Evolutionary conservation across 2,329 filamentous ascomycete species (phyloP).

Genomic region (Colletotrichum sp.): DNA sequence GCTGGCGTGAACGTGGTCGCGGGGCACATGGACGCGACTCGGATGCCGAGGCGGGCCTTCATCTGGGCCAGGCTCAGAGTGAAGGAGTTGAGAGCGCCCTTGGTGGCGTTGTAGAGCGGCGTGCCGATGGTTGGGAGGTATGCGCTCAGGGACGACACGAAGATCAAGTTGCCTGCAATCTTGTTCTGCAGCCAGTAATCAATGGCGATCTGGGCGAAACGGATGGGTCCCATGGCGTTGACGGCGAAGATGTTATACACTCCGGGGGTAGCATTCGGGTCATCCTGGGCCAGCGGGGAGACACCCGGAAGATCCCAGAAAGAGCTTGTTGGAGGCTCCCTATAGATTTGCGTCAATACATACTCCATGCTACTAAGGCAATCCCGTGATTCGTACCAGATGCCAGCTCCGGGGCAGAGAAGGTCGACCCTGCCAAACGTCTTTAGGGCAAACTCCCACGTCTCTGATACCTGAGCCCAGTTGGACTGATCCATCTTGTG

Average conservation of each 20-base stretch:
- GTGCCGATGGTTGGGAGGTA: conserved; percentile 32
- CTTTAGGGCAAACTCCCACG: conserved; percentile 23
- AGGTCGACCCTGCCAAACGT: conserved; percentile 21
- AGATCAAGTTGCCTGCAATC: conserved; percentile 40
- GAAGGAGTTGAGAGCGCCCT: conserved; percentile 25
- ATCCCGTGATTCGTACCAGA: conserved; percentile 12
- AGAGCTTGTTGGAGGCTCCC: conserved; percentile 26
- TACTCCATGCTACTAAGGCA: rapidly evolving
- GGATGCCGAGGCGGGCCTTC: conserved; percentile 18
- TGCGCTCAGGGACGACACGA: conserved; percentile 28
- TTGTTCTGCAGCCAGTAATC: conserved; percentile 31
- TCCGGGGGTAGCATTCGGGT: conserved; percentile 20
- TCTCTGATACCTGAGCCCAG: conserved; percentile 25
- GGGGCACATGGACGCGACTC: conserved; percentile 22
- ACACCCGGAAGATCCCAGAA: conserved; percentile 32
- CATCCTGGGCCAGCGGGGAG: conserved; percentile 23
- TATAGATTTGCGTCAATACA: not conserved
- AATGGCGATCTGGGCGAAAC: conserved; percentile 29
- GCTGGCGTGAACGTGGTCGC: conserved; percentile 11
- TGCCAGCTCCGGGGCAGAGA: conserved; percentile 22
- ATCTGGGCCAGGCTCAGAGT: conserved; percentile 20
- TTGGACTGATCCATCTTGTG: conserved; percentile 30
- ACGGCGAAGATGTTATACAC: conserved; percentile 29
- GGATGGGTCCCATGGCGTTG: conserved; percentile 30
- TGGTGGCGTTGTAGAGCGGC: conserved; percentile 33